Evolutionary conservation across 1,139 yeast genomes (phyloP).

Genomic region (Eremothecium cymbalariae): DNA sequence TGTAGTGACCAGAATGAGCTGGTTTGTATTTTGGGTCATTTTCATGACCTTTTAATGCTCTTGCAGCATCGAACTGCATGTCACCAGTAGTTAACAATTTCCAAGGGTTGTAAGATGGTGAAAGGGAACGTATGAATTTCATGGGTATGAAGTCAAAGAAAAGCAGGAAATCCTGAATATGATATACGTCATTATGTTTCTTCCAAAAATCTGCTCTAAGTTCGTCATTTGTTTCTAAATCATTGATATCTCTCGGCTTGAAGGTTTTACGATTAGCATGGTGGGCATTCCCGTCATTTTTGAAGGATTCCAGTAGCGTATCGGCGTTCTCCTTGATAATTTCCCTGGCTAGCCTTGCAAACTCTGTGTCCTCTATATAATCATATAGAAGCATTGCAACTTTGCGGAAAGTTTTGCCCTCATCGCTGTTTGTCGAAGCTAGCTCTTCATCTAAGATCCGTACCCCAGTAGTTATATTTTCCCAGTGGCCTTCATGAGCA

Average conservation of each 20-base stretch:
- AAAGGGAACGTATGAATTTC: slow-evolving; percentile 46
- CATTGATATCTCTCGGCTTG: background rate
- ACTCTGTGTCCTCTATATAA: slow-evolving; percentile 9
- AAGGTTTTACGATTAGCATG: slow-evolving; percentile 2
- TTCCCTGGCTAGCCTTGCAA: slow-evolving; percentile 7
- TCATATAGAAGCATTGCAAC: slow-evolving; percentile 12
- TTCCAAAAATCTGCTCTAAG: slow-evolving; percentile 7
- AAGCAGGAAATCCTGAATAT: slow-evolving; percentile 7
- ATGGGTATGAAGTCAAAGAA: slow-evolving; percentile 10
- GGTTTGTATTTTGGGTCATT: slow-evolving; percentile 19
- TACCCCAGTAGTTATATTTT: slow-evolving; percentile 7
- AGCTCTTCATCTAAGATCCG: slow-evolving; percentile 7
- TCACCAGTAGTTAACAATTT: slow-evolving; percentile 22
- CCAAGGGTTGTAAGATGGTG: slow-evolving; percentile 50
- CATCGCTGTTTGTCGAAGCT: slow-evolving; percentile 1
- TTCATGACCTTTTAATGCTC: slow-evolving; percentile 6
- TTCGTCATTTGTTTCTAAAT: background rate
- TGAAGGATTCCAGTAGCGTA: background rate
- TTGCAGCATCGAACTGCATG: slow-evolving; percentile 10
- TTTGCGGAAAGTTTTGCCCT: slow-evolving; percentile 9
- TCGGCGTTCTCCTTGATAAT: slow-evolving; percentile 4
- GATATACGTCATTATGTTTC: slow-evolving; percentile 6
- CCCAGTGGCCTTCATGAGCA: slow-evolving; percentile 11
- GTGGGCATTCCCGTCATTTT: slow-evolving; percentile 6
- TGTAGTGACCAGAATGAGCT: slow-evolving; percentile 25